Conservation (phyloP, 495 filamentous ascomycete genomes). For the Evernia prunastri region DNA sequence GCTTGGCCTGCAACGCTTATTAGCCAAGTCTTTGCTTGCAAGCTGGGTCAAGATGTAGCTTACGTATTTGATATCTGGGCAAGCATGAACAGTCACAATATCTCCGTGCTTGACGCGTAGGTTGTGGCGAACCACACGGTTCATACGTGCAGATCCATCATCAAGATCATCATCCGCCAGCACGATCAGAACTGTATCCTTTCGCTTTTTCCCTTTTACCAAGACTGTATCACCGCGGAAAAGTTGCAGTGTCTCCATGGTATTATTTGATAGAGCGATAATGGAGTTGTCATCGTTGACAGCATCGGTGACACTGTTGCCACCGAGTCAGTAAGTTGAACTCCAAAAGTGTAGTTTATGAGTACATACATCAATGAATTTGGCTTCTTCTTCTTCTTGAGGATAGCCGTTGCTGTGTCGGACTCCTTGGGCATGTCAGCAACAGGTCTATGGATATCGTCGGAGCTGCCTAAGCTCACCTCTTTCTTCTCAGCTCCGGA, state of each 20-base stretch:
- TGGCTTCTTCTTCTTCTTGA: conserved; percentile 99
- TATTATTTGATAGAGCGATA: conserved; percentile 96
- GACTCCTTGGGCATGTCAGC: conserved; percentile 56
- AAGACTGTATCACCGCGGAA: conserved; percentile 98
- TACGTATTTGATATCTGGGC: conserved; percentile 99
- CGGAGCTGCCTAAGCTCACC: conserved; percentile 42
- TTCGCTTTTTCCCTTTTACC: conserved; percentile 98
- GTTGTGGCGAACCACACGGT: conserved; percentile 97
- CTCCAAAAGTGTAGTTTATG: not conserved
- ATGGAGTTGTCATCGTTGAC: conserved; percentile 99
- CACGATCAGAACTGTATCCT: conserved; percentile 96
- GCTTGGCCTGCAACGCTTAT: conserved; percentile 67
- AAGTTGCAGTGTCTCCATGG: conserved; percentile 95
- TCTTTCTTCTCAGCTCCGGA: conserved; percentile 85
- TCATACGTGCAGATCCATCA: conserved; percentile 92
- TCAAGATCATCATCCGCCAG: conserved; percentile 96
- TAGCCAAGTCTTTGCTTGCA: conserved; percentile 24
- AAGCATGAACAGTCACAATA: conserved; percentile 94
- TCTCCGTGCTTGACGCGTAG: conserved; percentile 97
- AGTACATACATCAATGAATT: conserved; percentile 84
- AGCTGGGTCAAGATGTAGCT: conserved; percentile 36
- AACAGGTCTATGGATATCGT: conserved; percentile 19
- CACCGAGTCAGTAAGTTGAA: conserved; percentile 35
- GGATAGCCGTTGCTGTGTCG: conserved; percentile 92
- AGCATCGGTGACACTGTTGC: conserved; percentile 85